A percentile compares a stretch with the other conserved stretches of the same genome.
Evolutionary conservation across 2,329 filamentous ascomycete species (phyloP).

Genomic region (Claviceps sp.): DNA sequence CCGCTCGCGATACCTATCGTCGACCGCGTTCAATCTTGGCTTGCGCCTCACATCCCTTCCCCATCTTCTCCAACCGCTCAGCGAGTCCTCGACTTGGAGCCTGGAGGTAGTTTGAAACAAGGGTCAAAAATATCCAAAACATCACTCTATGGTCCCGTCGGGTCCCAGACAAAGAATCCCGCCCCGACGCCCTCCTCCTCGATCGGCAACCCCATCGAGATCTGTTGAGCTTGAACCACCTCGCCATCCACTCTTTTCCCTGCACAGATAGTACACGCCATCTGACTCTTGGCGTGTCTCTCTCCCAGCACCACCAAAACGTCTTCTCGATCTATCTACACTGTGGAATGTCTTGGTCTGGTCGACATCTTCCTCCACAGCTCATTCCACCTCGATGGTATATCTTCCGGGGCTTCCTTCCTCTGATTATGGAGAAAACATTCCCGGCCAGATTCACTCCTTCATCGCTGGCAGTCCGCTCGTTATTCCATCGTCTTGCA

Average conservation of each 20-base stretch:
- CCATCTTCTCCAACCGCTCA: not conserved
- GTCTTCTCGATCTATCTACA: slow-evolving; percentile 22
- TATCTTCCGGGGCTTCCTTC: slow-evolving; percentile 28
- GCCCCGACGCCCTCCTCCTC: slow-evolving; percentile 6
- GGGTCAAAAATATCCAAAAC: slow-evolving; percentile 10
- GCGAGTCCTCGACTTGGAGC: slow-evolving; percentile 4
- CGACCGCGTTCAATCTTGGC: not conserved
- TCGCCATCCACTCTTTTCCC: slow-evolving; percentile 22
- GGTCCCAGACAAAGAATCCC: slow-evolving; percentile 11
- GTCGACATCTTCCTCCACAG: slow-evolving; percentile 17
- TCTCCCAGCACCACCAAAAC: slow-evolving; percentile 12
- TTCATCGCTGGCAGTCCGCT: slow-evolving; percentile 4
- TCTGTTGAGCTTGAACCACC: slow-evolving; percentile 11
- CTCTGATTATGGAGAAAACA: slow-evolving; percentile 17
- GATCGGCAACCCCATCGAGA: slow-evolving; percentile 16
- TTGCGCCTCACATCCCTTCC: slow-evolving; percentile 7
- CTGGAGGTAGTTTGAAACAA: slow-evolving; percentile 11
- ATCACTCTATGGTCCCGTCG: slow-evolving; percentile 14
- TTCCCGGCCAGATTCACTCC: slow-evolving; percentile 20
- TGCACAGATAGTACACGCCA: slow-evolving; percentile 14
- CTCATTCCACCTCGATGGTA: slow-evolving; percentile 26
- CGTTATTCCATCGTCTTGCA: not conserved
- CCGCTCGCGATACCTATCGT: not conserved
- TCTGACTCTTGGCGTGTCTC: slow-evolving; percentile 23
- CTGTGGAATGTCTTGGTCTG: slow-evolving; percentile 21